phyloP scores from a whole-genome alignment of 2,329 filamentous ascomycete genomes.

The Sporothrix variecibatus region DNA sequence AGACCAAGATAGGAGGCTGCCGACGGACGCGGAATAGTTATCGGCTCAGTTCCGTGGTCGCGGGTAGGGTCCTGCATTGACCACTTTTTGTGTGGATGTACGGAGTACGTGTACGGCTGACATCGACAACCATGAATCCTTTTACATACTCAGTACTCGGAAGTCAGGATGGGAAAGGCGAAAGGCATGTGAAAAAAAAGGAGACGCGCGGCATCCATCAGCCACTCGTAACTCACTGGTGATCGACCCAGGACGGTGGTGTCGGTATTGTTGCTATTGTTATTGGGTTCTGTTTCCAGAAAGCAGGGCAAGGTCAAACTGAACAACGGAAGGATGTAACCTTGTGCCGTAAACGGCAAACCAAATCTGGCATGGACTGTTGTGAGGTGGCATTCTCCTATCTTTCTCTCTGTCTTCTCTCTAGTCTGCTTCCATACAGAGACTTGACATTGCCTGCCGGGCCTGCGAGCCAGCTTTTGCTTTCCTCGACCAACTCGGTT shows the following conservation, averaged over 20 bases:
- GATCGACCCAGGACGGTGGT: conserved; percentile 7
- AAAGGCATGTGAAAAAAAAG: not conserved
- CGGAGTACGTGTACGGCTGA: not conserved
- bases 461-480: too few species aligned
- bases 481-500: too few species aligned
- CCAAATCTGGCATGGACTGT: not conserved
- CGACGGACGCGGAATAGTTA: not conserved
- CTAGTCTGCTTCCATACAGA: not conserved
- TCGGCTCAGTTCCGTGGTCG: not conserved
- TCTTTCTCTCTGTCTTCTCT: not conserved
- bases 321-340: conserved; percentile 12
- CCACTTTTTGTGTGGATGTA: not conserved
- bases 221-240: not conserved
- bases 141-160: not conserved
- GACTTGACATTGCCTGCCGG: too few species aligned
- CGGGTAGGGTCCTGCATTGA: not conserved
- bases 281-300: not conserved
- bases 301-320: not conserved
- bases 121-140: not conserved
- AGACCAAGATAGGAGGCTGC: not conserved
- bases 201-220: not conserved
- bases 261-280: not conserved
- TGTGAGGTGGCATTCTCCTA: not conserved
- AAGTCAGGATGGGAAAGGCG: not conserved
- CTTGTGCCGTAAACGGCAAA: not conserved